Evolutionary conservation across 129 eudicot genomes (phyloP), one percentile per base, ranked within the genome.

Genomic region (Oenanthe sinensis): DNA sequence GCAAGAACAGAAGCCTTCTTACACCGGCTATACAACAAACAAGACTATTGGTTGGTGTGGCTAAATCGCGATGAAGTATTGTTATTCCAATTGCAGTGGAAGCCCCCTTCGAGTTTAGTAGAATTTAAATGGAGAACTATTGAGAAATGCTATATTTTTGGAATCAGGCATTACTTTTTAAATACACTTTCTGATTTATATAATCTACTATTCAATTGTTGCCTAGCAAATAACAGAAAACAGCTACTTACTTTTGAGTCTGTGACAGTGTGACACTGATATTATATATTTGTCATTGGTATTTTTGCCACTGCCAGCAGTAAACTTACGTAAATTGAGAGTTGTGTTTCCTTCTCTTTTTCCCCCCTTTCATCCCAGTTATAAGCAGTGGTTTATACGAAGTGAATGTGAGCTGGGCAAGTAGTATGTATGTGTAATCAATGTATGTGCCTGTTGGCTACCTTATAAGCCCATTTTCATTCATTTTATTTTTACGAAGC

Each of bases 1-100:
- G 37, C 81, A 76, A 22, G 82, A 85, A 67, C 58, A 83, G 65
- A 91, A 83, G 30, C 83, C 91, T 40, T 81, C 88, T 36, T 89
- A 85, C 30, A 71, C 73, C 46, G 97, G 99, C 5, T 91, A 85
- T 83, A 88, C 72, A 70, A 81, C 87, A 54, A 92, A 95, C 90
- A 95, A 90, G 88, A 95, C 99, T 8, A 85, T 95, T 49, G 99
- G 99, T 50, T 95, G 97, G 97, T 84, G 91, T 77, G 94, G 98
- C 17, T 76, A 67, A 76, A 47, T 45, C 13, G 43, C 6, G 46
- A 14, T 6, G 13, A 40, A 39, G 14, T 54, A 13, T 5, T 4
- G 13, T 10, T 30, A 4, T 14, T 45, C 46, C 17, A 40, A 45
- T 74, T 74, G 43, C 42, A 15, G 77, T 24, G 10, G 33, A 30